phyloP scores from a whole-genome alignment of 495 filamentous ascomycete species.

The Hypoxylon subgilvum region DNA sequence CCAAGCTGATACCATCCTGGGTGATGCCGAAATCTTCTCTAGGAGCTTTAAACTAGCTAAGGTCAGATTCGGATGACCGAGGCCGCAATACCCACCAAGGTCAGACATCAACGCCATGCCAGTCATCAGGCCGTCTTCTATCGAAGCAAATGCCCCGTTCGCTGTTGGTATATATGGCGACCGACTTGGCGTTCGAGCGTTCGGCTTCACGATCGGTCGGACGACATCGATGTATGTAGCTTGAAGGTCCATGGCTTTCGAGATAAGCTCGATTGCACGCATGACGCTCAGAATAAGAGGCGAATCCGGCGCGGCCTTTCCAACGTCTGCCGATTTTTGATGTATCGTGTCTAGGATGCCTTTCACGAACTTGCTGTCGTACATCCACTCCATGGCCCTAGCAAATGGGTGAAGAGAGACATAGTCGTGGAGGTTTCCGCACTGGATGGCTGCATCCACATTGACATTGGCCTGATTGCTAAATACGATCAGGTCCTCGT shows the following conservation, averaged over 20 bases:
- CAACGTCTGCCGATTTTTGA: slow-evolving; percentile 70
- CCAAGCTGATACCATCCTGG: slow-evolving; percentile 68
- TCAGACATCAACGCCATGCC: slow-evolving; percentile 76
- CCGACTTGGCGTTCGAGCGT: slow-evolving; percentile 39
- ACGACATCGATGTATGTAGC: slow-evolving; percentile 89
- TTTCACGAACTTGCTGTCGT: slow-evolving; percentile 85
- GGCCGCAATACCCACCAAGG: slow-evolving; percentile 81
- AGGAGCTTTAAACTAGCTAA: slow-evolving; percentile 78
- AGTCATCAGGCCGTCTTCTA: slow-evolving; percentile 89
- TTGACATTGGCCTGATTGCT: slow-evolving; percentile 73
- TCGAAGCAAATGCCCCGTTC: slow-evolving; percentile 76
- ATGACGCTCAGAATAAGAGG: slow-evolving; percentile 75
- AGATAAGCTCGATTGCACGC: slow-evolving; percentile 78
- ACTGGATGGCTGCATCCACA: slow-evolving; percentile 73
- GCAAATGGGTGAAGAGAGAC: slow-evolving; percentile 87
- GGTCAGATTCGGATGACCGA: slow-evolving; percentile 76
- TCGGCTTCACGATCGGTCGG: slow-evolving; percentile 69
- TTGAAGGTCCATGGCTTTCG: slow-evolving; percentile 80
- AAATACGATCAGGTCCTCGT: slow-evolving; percentile 85
- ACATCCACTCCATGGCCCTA: slow-evolving; percentile 95
- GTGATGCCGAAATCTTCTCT: slow-evolving; percentile 82
- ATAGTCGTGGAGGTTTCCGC: slow-evolving; percentile 75
- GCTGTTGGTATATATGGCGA: slow-evolving; percentile 55
- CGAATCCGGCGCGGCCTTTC: slow-evolving; percentile 70
- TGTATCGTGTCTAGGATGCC: slow-evolving; percentile 77